A percentile compares a stretch with the other conserved stretches of the same genome.
Conservation (phyloP, 2,329 filamentous ascomycete genomes). For the Aspergillus sp. region DNA sequence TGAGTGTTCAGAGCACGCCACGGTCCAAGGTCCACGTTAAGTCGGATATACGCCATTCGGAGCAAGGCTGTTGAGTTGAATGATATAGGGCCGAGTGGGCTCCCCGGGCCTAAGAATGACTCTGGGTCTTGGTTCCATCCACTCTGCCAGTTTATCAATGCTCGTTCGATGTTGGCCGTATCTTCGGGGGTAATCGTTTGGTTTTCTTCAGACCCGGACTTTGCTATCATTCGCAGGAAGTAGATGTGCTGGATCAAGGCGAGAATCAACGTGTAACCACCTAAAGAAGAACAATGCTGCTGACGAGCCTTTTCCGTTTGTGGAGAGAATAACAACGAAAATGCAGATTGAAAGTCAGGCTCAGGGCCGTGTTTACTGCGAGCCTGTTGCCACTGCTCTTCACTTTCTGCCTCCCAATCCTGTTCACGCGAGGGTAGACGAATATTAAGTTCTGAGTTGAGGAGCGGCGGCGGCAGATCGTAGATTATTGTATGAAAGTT, state of each 20-base stretch:
- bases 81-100: conserved; percentile 8
- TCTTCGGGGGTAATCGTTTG: too few relatives aligned
- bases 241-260: too few relatives aligned
- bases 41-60: conserved; percentile 14
- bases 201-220: too few relatives aligned
- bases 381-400: background rate
- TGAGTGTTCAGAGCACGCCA: conserved; percentile 3
- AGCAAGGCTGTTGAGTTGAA: conserved; percentile 18
- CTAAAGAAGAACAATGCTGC: background rate
- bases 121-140: conserved; percentile 40
- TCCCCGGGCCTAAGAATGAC: conserved; percentile 47
- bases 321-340: too few relatives aligned
- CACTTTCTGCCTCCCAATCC: conserved; percentile 5
- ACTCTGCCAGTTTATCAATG: background rate
- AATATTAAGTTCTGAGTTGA: conserved; percentile 24
- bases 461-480: conserved; percentile 27
- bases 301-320: background rate
- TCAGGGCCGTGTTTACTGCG: background rate
- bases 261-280: too few relatives aligned
- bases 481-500: conserved; percentile 31
- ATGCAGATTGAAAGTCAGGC: too few relatives aligned
- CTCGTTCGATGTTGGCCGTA: too few relatives aligned
- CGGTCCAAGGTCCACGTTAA: conserved; percentile 5
- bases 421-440: conserved; percentile 22
- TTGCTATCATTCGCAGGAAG: too few relatives aligned